Percentiles rank a stretch among this genome's conserved stretches.
These are phyloP conservation scores for Ilyonectria sp. DNA, from an alignment of 2,329 filamentous ascomycete species.

Conservation along the genomic window DNA sequence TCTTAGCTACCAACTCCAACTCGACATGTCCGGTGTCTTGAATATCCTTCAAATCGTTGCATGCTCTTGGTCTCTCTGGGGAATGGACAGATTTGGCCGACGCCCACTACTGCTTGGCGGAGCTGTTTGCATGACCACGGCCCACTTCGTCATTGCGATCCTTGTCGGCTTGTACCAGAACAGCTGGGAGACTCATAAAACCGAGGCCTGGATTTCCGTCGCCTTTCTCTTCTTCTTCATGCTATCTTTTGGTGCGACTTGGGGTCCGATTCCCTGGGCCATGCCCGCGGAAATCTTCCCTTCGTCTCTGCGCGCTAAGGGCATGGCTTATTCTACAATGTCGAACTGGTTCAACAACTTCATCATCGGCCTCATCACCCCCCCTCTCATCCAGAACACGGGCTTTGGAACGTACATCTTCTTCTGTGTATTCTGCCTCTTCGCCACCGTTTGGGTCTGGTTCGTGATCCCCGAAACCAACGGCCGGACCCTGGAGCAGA, in stretches of 20 bases:
- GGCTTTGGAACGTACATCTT: constrained; percentile 69
- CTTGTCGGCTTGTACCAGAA: constrained; percentile 43
- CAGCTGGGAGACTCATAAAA: constrained; percentile 43
- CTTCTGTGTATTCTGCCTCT: constrained; percentile 71
- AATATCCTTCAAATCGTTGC: constrained; percentile 51
- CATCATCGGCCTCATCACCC: constrained; percentile 59
- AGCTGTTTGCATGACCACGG: constrained; percentile 44
- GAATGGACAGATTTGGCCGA: constrained; percentile 51
- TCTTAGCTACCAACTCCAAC: constrained; percentile 53
- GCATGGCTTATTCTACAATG: constrained; percentile 72
- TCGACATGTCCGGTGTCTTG: constrained; percentile 51
- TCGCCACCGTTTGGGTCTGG: constrained; percentile 66
- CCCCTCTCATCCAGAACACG: constrained; percentile 68
- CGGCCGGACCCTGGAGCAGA: constrained; percentile 67
- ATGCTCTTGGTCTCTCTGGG: constrained; percentile 62
- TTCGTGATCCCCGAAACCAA: constrained; percentile 71
- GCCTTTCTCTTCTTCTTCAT: constrained; percentile 66
- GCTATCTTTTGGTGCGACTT: constrained; percentile 71
- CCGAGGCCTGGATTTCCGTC: constrained; percentile 47
- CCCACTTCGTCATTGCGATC: constrained; percentile 44
- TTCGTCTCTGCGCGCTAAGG: constrained; percentile 72
- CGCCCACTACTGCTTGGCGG: constrained; percentile 43
- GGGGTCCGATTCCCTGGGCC: constrained; percentile 67
- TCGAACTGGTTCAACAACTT: constrained; percentile 75
- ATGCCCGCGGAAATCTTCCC: constrained; percentile 74